phyloP scores from a whole-genome alignment of 2,329 filamentous ascomycete genomes.

The Diaporthe destruens region DNA sequence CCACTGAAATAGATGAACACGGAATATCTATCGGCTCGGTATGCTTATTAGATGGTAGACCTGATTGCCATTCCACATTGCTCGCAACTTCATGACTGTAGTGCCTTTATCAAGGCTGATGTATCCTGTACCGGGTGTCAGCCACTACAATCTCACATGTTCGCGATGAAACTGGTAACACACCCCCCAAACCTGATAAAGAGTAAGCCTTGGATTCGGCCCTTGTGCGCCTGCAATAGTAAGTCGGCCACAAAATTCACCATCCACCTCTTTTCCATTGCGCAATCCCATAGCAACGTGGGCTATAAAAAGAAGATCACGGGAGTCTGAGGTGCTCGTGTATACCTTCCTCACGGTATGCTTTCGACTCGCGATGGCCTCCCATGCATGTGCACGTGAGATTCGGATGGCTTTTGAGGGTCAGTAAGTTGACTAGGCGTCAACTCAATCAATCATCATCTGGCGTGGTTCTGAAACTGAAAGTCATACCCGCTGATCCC shows the following conservation, averaged over 20 bases:
- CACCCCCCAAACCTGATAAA: constrained; percentile 27
- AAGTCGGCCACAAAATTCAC: not conserved
- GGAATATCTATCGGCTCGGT: too few species aligned
- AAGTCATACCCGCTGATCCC: not conserved
- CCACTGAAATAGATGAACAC: too few species aligned
- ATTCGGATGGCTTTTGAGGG: not conserved
- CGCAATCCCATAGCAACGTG: constrained; percentile 1
- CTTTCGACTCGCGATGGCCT: not conserved
- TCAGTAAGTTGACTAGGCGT: too few species aligned
- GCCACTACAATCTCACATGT: too few species aligned
- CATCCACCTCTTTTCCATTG: constrained; percentile 19
- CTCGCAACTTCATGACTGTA: not conserved
- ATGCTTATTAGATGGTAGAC: too few species aligned
- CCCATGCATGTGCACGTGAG: constrained; percentile 2
- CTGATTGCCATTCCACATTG: too few species aligned
- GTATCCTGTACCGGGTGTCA: not conserved
- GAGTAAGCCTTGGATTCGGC: not conserved
- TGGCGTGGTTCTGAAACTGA: too few species aligned
- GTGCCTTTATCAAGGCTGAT: not conserved
- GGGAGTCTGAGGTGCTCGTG: not conserved
- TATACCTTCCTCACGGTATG: constrained; percentile 10
- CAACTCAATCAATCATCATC: not conserved
- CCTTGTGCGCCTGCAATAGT: not conserved
- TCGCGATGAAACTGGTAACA: not conserved
- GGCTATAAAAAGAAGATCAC: constrained; percentile 19